Base-by-base conservation (phyloP, 2,329 filamentous ascomycete species). In the Aspergillus sp. region DNA sequence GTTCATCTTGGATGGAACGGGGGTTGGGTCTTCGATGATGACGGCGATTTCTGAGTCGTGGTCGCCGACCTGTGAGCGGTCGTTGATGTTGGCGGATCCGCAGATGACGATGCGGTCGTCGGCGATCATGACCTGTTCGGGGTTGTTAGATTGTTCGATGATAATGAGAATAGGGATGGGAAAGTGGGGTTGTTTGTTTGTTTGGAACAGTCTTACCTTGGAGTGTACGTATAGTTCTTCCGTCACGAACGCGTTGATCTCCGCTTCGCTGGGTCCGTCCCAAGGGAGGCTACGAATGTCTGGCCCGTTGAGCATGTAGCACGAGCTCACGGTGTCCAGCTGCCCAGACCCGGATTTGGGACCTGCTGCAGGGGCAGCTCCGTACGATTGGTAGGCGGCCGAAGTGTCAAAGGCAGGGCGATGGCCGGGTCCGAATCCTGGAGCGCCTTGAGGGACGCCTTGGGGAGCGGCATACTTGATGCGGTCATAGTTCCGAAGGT, bases 11-110 rank as follows among this genome's bases (percentile, higher is more conserved):
- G 85, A 91, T 7, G 84, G 80, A 2, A 97, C 77, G 5, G 78
- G 82, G 8, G 87, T 86, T 0, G 85, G 89, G 71, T 98, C 93
- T 68, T 96, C 89, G 82, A 97, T 90, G 46, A 98, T 87, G 54
- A 97, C 89, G 40, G 90, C 89, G 40, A 98, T 83, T 73, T 98
- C 93, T 49, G 89, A 95, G 74, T 98, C 93, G 73, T 96, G 93
- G 65, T 88, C 85, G 13, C 93, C 93, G 5, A 95, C 78, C 74
- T 96, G 93, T 51, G 90, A 86, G 54, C 93, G 88, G 71, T 98
- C 93, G 73, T 97, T 98, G 67, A 97, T 82, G 74, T 97, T 98
- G 62, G 90, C 91, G 24, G 88, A 92, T 17, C 91, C 91, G 70
- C 91, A 95, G 53, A 97, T 86, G 2, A 90, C 91, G 48, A 91